Conservation (phyloP, 2,329 filamentous ascomycete genomes). For the Xenoacremonium recifei region DNA sequence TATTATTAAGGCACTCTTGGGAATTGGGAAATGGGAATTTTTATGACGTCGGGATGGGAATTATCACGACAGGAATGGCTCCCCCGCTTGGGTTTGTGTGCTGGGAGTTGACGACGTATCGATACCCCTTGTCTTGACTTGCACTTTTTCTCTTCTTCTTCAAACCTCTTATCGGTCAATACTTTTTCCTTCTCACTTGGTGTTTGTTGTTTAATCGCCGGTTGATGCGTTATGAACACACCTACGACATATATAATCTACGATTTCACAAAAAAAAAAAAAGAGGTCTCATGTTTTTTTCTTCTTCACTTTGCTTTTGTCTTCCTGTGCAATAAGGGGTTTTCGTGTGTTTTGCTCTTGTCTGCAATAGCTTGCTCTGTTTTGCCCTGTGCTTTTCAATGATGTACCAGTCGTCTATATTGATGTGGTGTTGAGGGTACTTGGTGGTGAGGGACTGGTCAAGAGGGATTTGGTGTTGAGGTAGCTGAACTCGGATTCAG, state of each 20-base stretch:
- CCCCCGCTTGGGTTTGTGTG: constrained; percentile 12
- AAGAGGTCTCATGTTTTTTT: not conserved
- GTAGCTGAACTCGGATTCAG: too few species aligned
- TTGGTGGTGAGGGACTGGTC: too few species aligned
- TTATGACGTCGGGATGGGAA: constrained; percentile 12
- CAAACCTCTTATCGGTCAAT: too few species aligned
- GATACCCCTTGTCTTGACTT: constrained; percentile 25
- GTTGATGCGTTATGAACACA: constrained; percentile 12
- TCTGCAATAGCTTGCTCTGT: too few species aligned
- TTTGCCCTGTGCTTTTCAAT: too few species aligned
- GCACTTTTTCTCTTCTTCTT: too few species aligned
- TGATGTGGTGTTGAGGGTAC: too few species aligned
- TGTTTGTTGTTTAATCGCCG: constrained; percentile 3
- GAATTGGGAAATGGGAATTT: constrained; percentile 13
- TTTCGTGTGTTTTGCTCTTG: too few species aligned
- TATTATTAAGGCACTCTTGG: constrained; percentile 9
- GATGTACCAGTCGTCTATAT: too few species aligned
- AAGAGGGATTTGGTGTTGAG: too few species aligned
- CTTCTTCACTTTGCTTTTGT: not conserved
- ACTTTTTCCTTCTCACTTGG: too few species aligned
- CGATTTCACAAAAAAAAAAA: constrained; percentile 1
- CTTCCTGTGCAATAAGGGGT: too few species aligned
- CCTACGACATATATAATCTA: constrained; percentile 9
- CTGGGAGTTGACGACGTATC: constrained; percentile 28
- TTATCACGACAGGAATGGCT: constrained; percentile 1